Base-by-base conservation (phyloP, 2,329 filamentous ascomycete genomes). In the Venturia aucupariae region DNA sequence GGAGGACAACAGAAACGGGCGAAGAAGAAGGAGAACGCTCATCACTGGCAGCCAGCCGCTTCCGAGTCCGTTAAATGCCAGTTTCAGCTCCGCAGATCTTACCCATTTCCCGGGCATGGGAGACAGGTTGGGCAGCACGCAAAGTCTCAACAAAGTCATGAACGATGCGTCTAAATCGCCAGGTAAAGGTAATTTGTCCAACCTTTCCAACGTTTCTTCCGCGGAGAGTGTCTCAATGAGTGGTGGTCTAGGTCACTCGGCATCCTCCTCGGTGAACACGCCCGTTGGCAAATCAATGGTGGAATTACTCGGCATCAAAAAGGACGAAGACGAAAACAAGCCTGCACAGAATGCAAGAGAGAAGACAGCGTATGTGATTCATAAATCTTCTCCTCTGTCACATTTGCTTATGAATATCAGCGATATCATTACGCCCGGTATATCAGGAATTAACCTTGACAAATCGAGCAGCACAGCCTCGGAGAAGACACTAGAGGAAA, bases 11-110 rank as follows among this genome's bases (percentile, higher is more conserved):
- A 85, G 92, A 69, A 97, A 97, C 75, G 93, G 94, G 62, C 85
- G 94, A 67, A 84, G 94, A 76, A 86, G 94, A 76, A 84, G 94
- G 75, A 84, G 94, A 72, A 99, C 94, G 2, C 84, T 99, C 66
- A 97, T 99, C 74, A 97, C 94, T 2, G 94, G 94, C 74, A 97
- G 92, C 73, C 94, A 99, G 77, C 94, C 94, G 65, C 81, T 99
- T 67, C 94, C 94, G 5, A 97, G 92, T 72, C 94, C 94, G 8
- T 84, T 99, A 68, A 96, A 97, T 75, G 89, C 92, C 63, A 92
- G 84, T 73, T 99, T 97, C 77, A 92, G 87, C 74, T 86, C 90
- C 68, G 80, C 83, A 70, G 92, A 94, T 71, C 80, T 92, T 64
- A 75, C 81, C 65, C 82, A 81, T 67, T 83, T 83, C 73, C 80